These are phyloP conservation scores for Stephania cephalantha DNA, from an alignment of 164 flowering plant species.

Conservation along the genomic window DNA sequence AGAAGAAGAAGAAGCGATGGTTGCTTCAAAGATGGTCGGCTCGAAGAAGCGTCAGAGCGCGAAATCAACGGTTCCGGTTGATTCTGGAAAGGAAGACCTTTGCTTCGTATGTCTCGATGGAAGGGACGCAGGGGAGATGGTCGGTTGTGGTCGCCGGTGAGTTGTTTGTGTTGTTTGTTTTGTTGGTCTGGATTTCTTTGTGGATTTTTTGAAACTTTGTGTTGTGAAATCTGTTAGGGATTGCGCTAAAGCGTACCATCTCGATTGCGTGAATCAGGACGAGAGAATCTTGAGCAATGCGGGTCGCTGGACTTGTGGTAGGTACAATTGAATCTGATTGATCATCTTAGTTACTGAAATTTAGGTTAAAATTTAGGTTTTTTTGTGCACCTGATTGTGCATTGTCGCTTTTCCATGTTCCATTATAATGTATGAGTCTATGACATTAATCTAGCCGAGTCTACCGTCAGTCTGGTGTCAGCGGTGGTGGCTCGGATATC, in stretches of 20 bases:
- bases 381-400: too few species aligned
- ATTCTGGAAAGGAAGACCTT: conserved; percentile 46
- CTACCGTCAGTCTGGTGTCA: too few species aligned
- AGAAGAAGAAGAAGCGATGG: too few species aligned
- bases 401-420: too few species aligned
- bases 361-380: neutral
- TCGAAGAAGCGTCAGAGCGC: too few species aligned
- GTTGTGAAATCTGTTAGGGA: conserved; percentile 31
- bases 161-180: conserved; percentile 9
- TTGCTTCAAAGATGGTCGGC: too few species aligned
- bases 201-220: neutral
- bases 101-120: conserved; percentile 87
- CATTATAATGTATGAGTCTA: too few species aligned
- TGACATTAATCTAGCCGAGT: too few species aligned
- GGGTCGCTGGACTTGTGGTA: conserved; percentile 87
- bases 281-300: conserved; percentile 62
- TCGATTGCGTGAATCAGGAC: conserved; percentile 66
- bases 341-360: neutral
- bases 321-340: conserved; percentile 11
- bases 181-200: neutral
- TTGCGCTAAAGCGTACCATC: conserved; percentile 85
- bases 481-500: too few species aligned
- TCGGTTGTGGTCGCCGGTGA: conserved; percentile 75
- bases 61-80: too few species aligned
- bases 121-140: conserved; percentile 79